Evolutionary conservation across 2,329 filamentous ascomycete genomes (phyloP), one percentile per base, ranked within the genome.

Genomic region (Hymenoscyphus linearis): DNA sequence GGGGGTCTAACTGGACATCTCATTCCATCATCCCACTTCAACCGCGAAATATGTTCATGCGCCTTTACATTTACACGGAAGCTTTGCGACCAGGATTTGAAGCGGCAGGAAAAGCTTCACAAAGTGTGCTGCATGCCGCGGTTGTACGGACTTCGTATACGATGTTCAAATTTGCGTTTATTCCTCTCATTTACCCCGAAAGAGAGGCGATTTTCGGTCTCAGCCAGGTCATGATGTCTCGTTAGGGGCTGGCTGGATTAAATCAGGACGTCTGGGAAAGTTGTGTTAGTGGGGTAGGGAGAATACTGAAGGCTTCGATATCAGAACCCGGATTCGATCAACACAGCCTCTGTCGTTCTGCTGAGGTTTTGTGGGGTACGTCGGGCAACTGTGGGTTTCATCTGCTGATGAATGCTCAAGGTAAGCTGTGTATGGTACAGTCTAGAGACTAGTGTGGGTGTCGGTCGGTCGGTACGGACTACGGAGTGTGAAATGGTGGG

Each of bases 41-140:
- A 50, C 22, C 44, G 52, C 62, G 13, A n/a, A 47, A 47, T 47
- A 66, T 61, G 36, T 62, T 64, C 55, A 66, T 65, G 64, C 64
- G 62, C 57, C 58, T 40, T 52, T 55, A 59, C 37, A n/a, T 31
- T 31, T 31, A 55, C 34, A 60, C 58, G 55, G 54, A 55, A 50
- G 44, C 44, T 50, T 50, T 31, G 53, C 18, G 58, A 62, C 66
- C 65, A 60, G 66, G 64, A 63, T 66, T 50, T 16, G 40, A 58
- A 65, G 61, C 58, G 59, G 64, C 56, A 62, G 55, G 63, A 64
- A n/a, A n/a, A 52, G 16, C n/a, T 44, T 54, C 44, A 44, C 2
- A 50, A 26, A 50, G 44, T 22, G 44, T 50, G 44, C 18, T 55
- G 53, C 52, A 56, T 60, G 54, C 57, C 54, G 59, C 59, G 59